These are phyloP conservation scores for Primulina tabacum DNA, from an alignment of 257 asterid species.

Conservation along the genomic window DNA sequence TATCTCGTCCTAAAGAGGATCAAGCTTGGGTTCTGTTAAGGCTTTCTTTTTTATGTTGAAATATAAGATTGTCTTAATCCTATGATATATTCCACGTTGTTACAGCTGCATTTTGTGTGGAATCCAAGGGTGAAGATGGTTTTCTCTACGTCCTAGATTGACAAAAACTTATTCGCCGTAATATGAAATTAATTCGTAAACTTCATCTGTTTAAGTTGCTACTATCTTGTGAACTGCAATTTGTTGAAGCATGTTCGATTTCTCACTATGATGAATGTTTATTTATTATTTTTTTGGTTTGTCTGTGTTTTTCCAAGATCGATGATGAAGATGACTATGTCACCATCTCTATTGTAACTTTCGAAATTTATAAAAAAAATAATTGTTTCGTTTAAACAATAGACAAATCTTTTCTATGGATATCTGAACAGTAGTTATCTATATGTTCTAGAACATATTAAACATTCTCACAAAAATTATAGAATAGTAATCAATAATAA, in stretches of 20 bases:
- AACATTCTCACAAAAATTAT: not conserved
- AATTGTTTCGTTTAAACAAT: too few species aligned
- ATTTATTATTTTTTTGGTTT: too few species aligned
- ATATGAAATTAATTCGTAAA: too few species aligned
- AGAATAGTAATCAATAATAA: not conserved
- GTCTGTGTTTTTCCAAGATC: not conserved
- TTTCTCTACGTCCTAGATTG: too few species aligned
- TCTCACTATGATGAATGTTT: too few species aligned
- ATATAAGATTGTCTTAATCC: too few species aligned
- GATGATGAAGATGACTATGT: not conserved
- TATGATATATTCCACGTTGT: too few species aligned
- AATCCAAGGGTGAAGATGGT: too few species aligned
- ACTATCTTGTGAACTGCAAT: not conserved
- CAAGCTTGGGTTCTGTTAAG: not conserved
- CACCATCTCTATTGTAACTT: not conserved
- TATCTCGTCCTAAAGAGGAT: not conserved
- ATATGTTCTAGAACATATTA: too few species aligned
- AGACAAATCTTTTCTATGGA: not conserved
- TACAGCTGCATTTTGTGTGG: too few species aligned
- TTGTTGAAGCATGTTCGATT: too few species aligned
- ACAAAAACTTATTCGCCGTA: too few species aligned
- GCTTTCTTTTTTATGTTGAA: not conserved
- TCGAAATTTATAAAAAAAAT: not conserved
- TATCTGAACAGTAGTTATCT: not conserved
- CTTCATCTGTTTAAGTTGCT: not conserved